These are phyloP conservation scores for Pezicula carpinea DNA, from an alignment of 2,329 filamentous ascomycete species.

Conservation along the genomic window DNA sequence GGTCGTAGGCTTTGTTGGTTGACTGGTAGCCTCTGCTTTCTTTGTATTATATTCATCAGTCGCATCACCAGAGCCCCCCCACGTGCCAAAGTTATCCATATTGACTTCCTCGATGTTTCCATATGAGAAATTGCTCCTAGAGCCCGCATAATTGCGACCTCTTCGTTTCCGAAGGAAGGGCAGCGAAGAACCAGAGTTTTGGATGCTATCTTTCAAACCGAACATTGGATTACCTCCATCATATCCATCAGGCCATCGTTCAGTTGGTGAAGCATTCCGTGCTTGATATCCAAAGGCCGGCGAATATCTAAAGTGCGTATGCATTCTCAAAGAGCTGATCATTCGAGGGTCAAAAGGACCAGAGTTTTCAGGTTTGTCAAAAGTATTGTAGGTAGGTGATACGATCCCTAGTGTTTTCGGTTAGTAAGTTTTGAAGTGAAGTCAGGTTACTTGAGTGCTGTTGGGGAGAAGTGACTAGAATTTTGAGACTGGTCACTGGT, in stretches of 20 bases:
- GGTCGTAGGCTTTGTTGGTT: not conserved
- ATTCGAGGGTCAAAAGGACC: constrained; percentile 19
- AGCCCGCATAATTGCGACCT: constrained; percentile 11
- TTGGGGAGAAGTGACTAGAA: no score
- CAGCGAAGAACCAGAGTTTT: constrained; percentile 5
- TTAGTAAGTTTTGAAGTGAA: no score
- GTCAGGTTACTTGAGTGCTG: no score
- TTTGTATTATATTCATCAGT: not conserved
- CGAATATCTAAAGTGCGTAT: constrained; percentile 27
- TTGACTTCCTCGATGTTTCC: constrained; percentile 1
- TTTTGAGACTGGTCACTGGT: no score
- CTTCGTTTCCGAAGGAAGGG: constrained; percentile 4
- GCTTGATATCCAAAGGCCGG: constrained; percentile 28
- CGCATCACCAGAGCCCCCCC: not conserved
- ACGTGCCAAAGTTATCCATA: not conserved
- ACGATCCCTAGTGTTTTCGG: not conserved
- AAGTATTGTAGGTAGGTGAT: constrained; percentile 8
- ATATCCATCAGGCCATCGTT: constrained; percentile 16
- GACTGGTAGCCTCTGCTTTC: not conserved
- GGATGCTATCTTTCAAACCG: constrained; percentile 1
- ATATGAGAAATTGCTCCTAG: constrained; percentile 1
- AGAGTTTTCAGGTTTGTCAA: constrained; percentile 1
- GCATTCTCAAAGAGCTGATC: constrained; percentile 29
- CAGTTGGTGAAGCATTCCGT: constrained; percentile 24
- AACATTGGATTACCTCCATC: constrained; percentile 11